Evolutionary conservation across 805 yeast species (phyloP).

Genomic region (Teunomyces tritomae): DNA sequence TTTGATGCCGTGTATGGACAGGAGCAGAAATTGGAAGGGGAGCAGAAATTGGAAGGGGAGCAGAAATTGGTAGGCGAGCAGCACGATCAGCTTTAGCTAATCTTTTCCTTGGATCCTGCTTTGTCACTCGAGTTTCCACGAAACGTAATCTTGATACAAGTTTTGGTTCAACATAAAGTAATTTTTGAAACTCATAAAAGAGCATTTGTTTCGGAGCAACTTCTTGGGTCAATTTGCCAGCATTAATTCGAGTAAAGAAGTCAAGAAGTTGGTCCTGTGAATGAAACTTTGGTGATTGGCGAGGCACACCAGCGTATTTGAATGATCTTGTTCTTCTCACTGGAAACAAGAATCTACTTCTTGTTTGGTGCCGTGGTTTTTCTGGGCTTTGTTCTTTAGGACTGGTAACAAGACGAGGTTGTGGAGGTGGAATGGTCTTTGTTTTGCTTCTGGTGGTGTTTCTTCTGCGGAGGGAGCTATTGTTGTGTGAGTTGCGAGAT

Average conservation of each 20-base stretch:
- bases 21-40: slow-evolving; percentile 4
- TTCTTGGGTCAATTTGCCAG: slow-evolving; percentile 21
- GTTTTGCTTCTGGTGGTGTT: neutral
- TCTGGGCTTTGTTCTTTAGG: neutral
- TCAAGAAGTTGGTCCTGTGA: slow-evolving; percentile 15
- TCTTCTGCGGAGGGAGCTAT: neutral
- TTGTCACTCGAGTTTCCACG: neutral
- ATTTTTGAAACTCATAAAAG: slow-evolving; percentile 19
- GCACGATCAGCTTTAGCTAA: too few relatives aligned
- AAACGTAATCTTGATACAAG: neutral
- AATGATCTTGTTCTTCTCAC: slow-evolving; percentile 35
- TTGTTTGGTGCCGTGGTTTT: slow-evolving; percentile 1
- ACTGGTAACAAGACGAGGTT: too few relatives aligned
- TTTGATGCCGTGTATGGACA: slow-evolving; percentile 1
- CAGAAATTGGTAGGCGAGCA: slow-evolving; percentile 1
- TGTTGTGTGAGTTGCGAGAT: neutral
- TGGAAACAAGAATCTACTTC: slow-evolving; percentile 28
- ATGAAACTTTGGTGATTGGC: slow-evolving; percentile 18
- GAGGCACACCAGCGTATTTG: slow-evolving; percentile 20
- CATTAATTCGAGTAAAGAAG: slow-evolving; percentile 17
- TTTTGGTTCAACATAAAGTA: slow-evolving; percentile 13
- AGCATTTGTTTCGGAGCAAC: slow-evolving; percentile 29
- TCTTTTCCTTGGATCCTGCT: too few relatives aligned
- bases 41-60: neutral
- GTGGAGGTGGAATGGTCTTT: too few relatives aligned